Evolutionary conservation across 257 asterid genomes (phyloP).

Genomic region (Nemophila menziesii): DNA sequence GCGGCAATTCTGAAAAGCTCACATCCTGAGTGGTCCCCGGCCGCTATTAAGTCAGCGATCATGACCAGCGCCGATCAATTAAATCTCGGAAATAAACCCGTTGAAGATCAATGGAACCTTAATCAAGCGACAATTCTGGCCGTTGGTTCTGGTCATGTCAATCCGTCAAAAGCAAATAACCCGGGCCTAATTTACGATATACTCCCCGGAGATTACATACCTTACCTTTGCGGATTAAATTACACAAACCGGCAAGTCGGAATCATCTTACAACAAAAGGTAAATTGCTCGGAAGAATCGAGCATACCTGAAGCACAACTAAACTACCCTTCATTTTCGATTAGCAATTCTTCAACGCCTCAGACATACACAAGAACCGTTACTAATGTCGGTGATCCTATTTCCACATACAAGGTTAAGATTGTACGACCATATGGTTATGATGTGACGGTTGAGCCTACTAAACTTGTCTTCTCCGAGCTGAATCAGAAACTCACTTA

Average conservation of each 20-base stretch:
- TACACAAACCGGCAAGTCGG: slow-evolving; percentile 22
- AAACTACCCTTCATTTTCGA: slow-evolving; percentile 30
- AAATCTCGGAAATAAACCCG: slow-evolving; percentile 4
- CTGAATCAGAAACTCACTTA: slow-evolving; percentile 22
- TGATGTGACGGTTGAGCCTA: slow-evolving; percentile 16
- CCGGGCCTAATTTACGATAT: slow-evolving; percentile 28
- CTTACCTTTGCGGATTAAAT: slow-evolving; percentile 22
- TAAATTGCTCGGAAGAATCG: slow-evolving; percentile 12
- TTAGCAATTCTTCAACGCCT: slow-evolving; percentile 14
- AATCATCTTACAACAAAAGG: slow-evolving; percentile 5
- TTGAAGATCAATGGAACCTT: slow-evolving; percentile 17
- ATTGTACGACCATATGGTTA: slow-evolving; percentile 20
- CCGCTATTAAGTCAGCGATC: slow-evolving; percentile 25
- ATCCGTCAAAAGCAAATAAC: slow-evolving; percentile 25
- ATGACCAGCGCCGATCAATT: slow-evolving; percentile 19
- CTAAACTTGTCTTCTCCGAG: slow-evolving; percentile 14
- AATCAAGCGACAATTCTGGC: slow-evolving; percentile 17
- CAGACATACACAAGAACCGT: slow-evolving; percentile 24
- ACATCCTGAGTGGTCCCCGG: slow-evolving; percentile 30
- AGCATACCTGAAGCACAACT: slow-evolving; percentile 21
- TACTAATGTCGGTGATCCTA: slow-evolving; percentile 30
- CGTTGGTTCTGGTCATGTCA: slow-evolving; percentile 26
- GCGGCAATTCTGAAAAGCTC: slow-evolving; percentile 23
- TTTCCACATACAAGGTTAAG: slow-evolving; percentile 13
- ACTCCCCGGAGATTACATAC: slow-evolving; percentile 15